phyloP scores from a whole-genome alignment of 148 eudicot genomes.

The Rhododendron vialii region DNA sequence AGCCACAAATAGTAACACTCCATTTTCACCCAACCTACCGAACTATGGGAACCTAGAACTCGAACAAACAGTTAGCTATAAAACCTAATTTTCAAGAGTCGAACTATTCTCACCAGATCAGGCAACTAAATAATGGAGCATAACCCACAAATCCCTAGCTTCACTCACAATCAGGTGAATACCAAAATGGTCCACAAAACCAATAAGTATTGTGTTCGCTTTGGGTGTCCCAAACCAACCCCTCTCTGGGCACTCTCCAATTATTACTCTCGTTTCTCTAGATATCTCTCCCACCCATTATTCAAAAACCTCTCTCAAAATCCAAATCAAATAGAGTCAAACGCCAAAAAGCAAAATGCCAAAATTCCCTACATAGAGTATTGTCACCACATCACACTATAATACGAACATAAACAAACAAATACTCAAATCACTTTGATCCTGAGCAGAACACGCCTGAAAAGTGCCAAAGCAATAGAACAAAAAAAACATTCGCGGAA shows the following conservation, averaged over 20 bases:
- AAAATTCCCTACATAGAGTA: neutral
- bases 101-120: conserved; percentile 10
- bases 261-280: too few species aligned
- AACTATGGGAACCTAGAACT: neutral
- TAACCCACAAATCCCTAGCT: neutral
- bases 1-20: neutral
- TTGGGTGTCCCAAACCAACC: neutral
- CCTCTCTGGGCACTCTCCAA: neutral
- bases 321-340: neutral
- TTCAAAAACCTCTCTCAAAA: neutral
- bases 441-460: neutral
- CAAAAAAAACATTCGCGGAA: neutral
- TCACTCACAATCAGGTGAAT: conserved; percentile 9
- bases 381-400: neutral
- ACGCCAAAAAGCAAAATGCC: neutral
- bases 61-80: neutral
- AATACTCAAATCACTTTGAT: neutral
- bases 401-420: neutral
- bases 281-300: neutral
- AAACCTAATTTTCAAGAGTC: neutral
- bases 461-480: neutral
- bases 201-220: neutral
- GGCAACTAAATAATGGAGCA: neutral
- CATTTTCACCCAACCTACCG: neutral
- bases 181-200: neutral